Percentiles rank a stretch among this genome's conserved stretches.
Evolutionary conservation across 176 grass and related monocot genomes (phyloP).

Genomic region (Hyparrhenia diplandra): DNA sequence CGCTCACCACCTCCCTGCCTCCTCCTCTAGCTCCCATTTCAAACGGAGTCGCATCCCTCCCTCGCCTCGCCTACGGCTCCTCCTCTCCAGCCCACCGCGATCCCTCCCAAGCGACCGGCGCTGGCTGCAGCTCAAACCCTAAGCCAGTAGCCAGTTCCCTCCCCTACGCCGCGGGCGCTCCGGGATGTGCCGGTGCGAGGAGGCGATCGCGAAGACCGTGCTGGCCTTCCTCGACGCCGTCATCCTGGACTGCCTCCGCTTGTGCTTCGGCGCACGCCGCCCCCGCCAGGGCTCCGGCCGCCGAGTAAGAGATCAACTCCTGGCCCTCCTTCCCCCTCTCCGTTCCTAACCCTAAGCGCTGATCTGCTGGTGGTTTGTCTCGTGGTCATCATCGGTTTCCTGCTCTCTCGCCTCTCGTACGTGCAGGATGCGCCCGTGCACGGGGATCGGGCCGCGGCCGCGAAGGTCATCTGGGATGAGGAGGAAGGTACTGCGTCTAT

Average conservation of each 20-base stretch:
- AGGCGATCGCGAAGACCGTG: constrained; percentile 26
- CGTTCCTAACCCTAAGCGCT: background rate
- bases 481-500: constrained; percentile 15
- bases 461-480: constrained; percentile 14
- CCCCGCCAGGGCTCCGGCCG: background rate
- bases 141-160: background rate
- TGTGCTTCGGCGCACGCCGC: constrained; percentile 34
- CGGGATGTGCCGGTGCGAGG: constrained; percentile 33
- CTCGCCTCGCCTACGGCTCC: background rate
- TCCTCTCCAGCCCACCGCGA: background rate
- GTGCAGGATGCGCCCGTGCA: constrained; percentile 22
- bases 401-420: background rate
- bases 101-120: background rate
- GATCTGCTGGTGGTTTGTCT: background rate
- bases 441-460: background rate
- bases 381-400: background rate
- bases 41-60: background rate
- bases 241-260: constrained; percentile 47
- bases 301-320: constrained; percentile 21
- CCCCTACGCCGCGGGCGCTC: background rate
- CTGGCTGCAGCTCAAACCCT: constrained; percentile 1
- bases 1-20: background rate
- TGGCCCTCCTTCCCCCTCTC: background rate
- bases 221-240: constrained; percentile 51
- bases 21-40: background rate